Base-by-base conservation (phyloP, 768 basidiomycete species). In the Rhizopogon salebrosus region DNA sequence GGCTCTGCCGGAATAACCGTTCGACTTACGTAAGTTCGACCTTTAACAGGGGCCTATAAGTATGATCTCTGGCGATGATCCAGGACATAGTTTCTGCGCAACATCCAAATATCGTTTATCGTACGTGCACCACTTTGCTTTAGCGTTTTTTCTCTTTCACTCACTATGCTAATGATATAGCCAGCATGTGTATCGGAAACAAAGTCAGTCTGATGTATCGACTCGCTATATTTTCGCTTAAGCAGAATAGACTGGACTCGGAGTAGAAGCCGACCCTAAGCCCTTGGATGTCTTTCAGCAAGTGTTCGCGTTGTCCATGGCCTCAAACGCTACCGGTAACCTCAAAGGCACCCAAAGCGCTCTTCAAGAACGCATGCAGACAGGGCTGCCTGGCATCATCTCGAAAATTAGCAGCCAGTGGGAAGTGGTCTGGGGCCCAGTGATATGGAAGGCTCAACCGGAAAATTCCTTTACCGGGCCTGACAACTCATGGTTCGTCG, bases 401-500 rank as follows among this genome's bases (percentile, higher is more conserved):
- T 41, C 41, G 16, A 16, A 24, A n/a, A 27, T 42, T 9, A 6
- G 16, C 24, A 41, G 26, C 13, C 27, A 36, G 14, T 62, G 57
- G 57, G 1, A 39, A 18, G 18, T 60, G 13, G 54, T 49, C 13
- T 60, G 53, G 54, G 53, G 61, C 1, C 61, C 57, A 3, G 48
- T 54, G 14, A 51, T 57, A 9, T 60, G 58, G 51, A 62, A 62
- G 45, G 20, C 36, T 13, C 10, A 26, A 2, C 52, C 61, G 20
- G 55, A 43, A 5, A 20, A 42, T 0, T 18, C 1, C 9, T 6
- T 13, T 3, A 53, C 51, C 5, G 55, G 55, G 1, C 61, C 58
- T 7, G 58, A 53, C 10, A 60, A 63, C 40, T 42, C 61, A 4
- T 57, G 53, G 54, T 62, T 51, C 24, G 3, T 62, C 7, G 58